Evolutionary conservation across 2,329 filamentous ascomycete genomes (phyloP).

Genomic region (Leptographium procerum): DNA sequence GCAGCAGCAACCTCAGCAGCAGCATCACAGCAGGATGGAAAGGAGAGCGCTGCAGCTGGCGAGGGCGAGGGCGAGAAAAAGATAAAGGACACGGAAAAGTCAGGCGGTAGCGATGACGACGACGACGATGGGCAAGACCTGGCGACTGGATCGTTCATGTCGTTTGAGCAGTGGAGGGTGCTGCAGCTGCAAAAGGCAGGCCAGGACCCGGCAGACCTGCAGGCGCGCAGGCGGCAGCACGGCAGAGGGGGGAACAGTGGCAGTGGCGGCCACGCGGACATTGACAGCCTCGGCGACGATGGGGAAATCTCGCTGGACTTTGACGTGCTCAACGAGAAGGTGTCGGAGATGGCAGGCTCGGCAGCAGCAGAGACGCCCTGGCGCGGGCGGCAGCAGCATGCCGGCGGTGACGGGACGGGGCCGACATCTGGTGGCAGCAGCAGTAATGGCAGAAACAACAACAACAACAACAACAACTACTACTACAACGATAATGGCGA

Average conservation of each 20-base stretch:
- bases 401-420: not conserved
- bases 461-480: slow-evolving; percentile 1
- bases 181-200: slow-evolving; percentile 79
- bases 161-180: slow-evolving; percentile 97
- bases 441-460: not conserved
- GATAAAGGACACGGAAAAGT: not conserved
- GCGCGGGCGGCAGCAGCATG: not conserved
- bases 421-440: not conserved
- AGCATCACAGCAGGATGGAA: not conserved
- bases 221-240: slow-evolving; percentile 34
- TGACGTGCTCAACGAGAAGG: slow-evolving; percentile 33
- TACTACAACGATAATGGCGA: slow-evolving; percentile 14
- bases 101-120: slow-evolving; percentile 8
- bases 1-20: not conserved
- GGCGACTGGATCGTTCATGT: slow-evolving; percentile 61
- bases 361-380: slow-evolving; percentile 14
- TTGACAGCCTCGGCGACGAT: slow-evolving; percentile 72
- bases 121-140: slow-evolving; percentile 29
- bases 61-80: not conserved
- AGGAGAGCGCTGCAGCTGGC: not conserved
- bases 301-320: slow-evolving; percentile 62
- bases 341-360: slow-evolving; percentile 29
- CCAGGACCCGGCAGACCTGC: slow-evolving; percentile 56
- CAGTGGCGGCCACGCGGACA: slow-evolving; percentile 39
- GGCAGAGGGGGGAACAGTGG: slow-evolving; percentile 22